These are phyloP conservation scores for Chlamydomonas sphaeroides DNA, from an alignment of 139 green algal genomes.

Conservation along the genomic window DNA sequence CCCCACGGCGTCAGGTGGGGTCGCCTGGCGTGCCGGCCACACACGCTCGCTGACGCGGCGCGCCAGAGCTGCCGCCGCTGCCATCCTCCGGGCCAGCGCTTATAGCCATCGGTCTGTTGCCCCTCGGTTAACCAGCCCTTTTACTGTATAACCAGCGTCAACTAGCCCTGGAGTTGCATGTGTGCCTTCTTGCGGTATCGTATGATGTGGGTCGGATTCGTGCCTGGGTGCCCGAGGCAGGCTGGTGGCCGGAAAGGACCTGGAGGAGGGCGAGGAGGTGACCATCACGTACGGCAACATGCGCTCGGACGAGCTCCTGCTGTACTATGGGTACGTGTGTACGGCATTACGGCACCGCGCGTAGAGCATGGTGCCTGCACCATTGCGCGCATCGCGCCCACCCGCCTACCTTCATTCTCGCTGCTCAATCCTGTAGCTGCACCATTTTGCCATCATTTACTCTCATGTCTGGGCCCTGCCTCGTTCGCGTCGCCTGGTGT, in stretches of 20 bases:
- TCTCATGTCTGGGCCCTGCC: background rate
- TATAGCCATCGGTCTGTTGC: too few relatives aligned
- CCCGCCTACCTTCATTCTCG: background rate
- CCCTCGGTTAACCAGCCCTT: too few relatives aligned
- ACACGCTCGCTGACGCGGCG: too few relatives aligned
- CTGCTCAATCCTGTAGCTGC: background rate
- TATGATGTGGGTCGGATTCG: too few relatives aligned
- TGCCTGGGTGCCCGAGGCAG: too few relatives aligned
- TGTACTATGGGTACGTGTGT: slow-evolving; percentile 27
- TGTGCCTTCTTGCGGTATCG: too few relatives aligned
- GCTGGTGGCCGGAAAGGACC: slow-evolving; percentile 27
- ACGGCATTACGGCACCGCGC: background rate
- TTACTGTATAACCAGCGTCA: too few relatives aligned
- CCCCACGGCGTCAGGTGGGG: background rate
- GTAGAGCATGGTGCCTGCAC: background rate
- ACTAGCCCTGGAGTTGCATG: too few relatives aligned
- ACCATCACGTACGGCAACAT: slow-evolving; percentile 43
- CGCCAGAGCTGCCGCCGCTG: too few relatives aligned
- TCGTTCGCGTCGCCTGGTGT: too few relatives aligned
- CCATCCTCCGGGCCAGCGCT: too few relatives aligned
- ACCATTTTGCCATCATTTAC: background rate
- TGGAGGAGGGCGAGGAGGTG: slow-evolving; percentile 26
- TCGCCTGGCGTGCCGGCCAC: too few relatives aligned
- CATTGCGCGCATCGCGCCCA: background rate
- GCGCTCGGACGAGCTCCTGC: slow-evolving; percentile 34